A percentile compares a stretch with the other conserved stretches of the same genome.
phyloP scores from a whole-genome alignment of 768 basidiomycete genomes.

The Mrakia blollopis region DNA sequence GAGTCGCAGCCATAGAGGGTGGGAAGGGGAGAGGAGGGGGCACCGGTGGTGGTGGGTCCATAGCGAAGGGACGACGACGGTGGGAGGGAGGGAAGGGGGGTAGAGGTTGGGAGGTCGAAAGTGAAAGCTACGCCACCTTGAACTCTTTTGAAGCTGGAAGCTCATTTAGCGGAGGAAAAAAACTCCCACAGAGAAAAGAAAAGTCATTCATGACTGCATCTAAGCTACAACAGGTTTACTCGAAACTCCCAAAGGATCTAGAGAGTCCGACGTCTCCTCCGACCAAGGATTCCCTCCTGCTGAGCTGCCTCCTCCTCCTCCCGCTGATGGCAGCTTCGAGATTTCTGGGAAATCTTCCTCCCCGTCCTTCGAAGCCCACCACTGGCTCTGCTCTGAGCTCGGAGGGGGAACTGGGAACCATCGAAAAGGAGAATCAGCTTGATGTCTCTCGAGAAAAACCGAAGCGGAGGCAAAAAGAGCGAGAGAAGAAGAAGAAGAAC shows the following conservation, averaged over 20 bases:
- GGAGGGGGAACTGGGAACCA: conserved; percentile 71
- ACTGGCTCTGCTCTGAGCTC: conserved; percentile 66
- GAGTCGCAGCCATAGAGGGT: background rate
- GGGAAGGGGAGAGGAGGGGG: background rate
- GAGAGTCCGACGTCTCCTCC: background rate
- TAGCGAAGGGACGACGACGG: background rate
- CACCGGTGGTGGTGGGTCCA: background rate
- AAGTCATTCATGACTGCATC: background rate
- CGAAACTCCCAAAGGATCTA: background rate
- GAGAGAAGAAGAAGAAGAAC: too few species aligned
- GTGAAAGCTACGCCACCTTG: background rate
- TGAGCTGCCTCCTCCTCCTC: background rate
- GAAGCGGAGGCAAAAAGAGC: conserved; percentile 49
- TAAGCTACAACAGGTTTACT: background rate
- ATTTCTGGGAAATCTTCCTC: conserved; percentile 1
- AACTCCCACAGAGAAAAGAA: background rate
- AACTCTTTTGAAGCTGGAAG: background rate
- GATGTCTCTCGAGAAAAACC: conserved; percentile 58
- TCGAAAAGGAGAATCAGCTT: conserved; percentile 51
- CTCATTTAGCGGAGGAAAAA: too few species aligned
- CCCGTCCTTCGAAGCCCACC: conserved; percentile 54
- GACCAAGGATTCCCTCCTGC: background rate
- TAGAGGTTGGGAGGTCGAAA: background rate
- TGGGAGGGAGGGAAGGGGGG: background rate
- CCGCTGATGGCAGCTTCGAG: background rate